These are phyloP conservation scores for Phytophthora kernoviae DNA, from an alignment of 352 stramenopile species.

Conservation along the genomic window DNA sequence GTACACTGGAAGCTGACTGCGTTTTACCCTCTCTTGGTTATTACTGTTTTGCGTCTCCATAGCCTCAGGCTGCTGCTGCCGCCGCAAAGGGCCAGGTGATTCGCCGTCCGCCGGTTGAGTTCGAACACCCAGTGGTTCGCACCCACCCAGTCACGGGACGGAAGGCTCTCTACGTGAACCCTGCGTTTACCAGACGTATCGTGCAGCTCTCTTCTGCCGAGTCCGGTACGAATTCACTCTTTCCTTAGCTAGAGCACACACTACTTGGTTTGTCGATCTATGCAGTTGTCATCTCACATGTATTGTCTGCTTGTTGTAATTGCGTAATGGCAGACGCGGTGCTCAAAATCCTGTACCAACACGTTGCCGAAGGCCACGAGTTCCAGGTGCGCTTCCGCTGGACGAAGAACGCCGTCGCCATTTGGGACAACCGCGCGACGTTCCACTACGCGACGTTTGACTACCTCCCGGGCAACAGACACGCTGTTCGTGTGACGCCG, in stretches of 20 bases:
- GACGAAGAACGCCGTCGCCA: constrained; percentile 1
- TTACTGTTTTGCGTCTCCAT: too few relatives aligned
- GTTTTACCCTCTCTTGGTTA: too few relatives aligned
- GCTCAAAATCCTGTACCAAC: neutral
- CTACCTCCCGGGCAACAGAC: constrained; percentile 14
- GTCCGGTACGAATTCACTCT: constrained; percentile 18
- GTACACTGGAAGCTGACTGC: too few relatives aligned
- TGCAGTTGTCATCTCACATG: neutral
- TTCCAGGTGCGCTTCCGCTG: constrained; percentile 2
- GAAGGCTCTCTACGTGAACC: constrained; percentile 36
- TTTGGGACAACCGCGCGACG: constrained; percentile 1
- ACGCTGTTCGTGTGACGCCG: constrained; percentile 22
- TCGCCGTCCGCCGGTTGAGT: constrained; percentile 11
- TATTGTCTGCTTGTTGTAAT: too few relatives aligned
- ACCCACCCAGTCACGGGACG: constrained; percentile 1
- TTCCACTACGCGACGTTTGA: constrained; percentile 1
- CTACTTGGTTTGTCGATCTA: too few relatives aligned
- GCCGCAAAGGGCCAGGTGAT: neutral
- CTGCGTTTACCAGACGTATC: constrained; percentile 37
- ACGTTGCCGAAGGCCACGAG: neutral
- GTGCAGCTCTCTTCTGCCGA: constrained; percentile 31
- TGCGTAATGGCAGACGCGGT: constrained; percentile 1
- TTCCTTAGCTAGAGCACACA: too few relatives aligned
- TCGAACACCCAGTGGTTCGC: constrained; percentile 22
- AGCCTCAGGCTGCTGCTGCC: too few relatives aligned